Evolutionary conservation across 164 flowering plant genomes (phyloP).

Genomic region (Sextonia rubra): DNA sequence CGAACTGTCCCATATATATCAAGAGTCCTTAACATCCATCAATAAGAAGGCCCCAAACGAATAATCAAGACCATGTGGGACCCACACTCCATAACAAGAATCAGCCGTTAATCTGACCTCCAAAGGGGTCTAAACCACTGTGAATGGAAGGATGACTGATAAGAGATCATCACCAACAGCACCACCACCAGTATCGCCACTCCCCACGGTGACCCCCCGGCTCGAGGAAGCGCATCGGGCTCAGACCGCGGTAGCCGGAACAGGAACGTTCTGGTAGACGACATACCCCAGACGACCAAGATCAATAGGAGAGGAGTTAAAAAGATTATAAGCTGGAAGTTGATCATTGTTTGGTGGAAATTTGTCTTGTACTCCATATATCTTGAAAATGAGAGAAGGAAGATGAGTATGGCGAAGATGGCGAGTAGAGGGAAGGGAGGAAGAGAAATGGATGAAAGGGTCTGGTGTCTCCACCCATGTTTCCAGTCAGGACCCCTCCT

Average conservation of each 20-base stretch:
- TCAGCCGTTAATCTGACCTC: constrained; percentile 8
- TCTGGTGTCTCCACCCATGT: constrained; percentile 49
- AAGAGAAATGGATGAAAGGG: constrained; percentile 39
- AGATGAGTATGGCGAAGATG: constrained; percentile 46
- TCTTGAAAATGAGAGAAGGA: constrained; percentile 49
- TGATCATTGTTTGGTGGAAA: constrained; percentile 19
- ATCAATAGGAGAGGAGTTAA: constrained; percentile 41
- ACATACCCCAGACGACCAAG: constrained; percentile 22
- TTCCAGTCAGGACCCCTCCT: constrained; percentile 64
- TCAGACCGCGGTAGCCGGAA: constrained; percentile 8
- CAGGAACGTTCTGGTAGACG: constrained; percentile 14
- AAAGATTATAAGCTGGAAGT: constrained; percentile 40
- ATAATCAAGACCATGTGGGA: no score
- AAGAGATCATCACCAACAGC: constrained; percentile 49
- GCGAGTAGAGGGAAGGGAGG: constrained; percentile 57
- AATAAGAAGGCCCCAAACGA: no score
- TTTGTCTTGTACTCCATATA: constrained; percentile 33
- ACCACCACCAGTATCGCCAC: constrained; percentile 44
- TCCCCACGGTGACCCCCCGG: constrained; percentile 54
- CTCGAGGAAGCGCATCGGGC: constrained; percentile 12
- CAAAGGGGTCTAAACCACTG: constrained; percentile 44
- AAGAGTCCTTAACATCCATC: no score
- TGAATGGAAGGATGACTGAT: constrained; percentile 53
- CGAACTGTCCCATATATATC: no score
- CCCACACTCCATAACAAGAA: no score